Percentiles rank a stretch among this genome's conserved stretches.
Conservation (phyloP, 805 yeast genomes). For the Pichia deserticola region DNA sequence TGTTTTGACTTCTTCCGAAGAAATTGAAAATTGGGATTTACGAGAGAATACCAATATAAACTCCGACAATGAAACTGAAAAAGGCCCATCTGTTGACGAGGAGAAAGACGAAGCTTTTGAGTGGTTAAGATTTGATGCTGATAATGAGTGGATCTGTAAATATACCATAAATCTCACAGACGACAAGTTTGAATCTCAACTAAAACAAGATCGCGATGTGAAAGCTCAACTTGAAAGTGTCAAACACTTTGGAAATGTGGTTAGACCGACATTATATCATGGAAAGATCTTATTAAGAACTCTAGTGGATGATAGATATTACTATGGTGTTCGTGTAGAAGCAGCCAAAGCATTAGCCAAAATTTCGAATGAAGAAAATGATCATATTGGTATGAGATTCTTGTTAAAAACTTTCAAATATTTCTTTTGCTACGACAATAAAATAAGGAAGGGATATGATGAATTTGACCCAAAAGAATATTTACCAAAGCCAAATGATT, state of each 20-base stretch:
- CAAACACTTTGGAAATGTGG: constrained; percentile 54
- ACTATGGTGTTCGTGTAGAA: constrained; percentile 79
- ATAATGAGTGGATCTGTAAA: constrained; percentile 91
- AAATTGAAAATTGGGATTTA: constrained; percentile 61
- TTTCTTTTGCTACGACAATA: constrained; percentile 62
- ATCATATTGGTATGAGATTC: constrained; percentile 68
- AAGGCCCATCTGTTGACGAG: constrained; percentile 26
- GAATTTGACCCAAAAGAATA: constrained; percentile 32
- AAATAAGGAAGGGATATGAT: constrained; percentile 21
- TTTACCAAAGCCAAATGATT: constrained; percentile 75
- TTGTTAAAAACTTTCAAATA: constrained; percentile 61
- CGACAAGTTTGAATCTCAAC: constrained; percentile 88
- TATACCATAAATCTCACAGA: constrained; percentile 82
- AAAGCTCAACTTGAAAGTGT: constrained; percentile 91
- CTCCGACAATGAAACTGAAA: constrained; percentile 49
- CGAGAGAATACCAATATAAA: constrained; percentile 31
- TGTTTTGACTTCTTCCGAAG: constrained; percentile 53
- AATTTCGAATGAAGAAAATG: constrained; percentile 52
- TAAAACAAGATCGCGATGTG: constrained; percentile 91
- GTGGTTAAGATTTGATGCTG: constrained; percentile 97
- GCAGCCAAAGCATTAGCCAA: constrained; percentile 76
- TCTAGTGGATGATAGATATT: constrained; percentile 74
- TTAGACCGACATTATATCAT: constrained; percentile 53
- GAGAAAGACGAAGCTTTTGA: constrained; percentile 78
- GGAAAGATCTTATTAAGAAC: constrained; percentile 77